phyloP scores from a whole-genome alignment of 306 rosid genomes.

The Carpinus viminea region DNA sequence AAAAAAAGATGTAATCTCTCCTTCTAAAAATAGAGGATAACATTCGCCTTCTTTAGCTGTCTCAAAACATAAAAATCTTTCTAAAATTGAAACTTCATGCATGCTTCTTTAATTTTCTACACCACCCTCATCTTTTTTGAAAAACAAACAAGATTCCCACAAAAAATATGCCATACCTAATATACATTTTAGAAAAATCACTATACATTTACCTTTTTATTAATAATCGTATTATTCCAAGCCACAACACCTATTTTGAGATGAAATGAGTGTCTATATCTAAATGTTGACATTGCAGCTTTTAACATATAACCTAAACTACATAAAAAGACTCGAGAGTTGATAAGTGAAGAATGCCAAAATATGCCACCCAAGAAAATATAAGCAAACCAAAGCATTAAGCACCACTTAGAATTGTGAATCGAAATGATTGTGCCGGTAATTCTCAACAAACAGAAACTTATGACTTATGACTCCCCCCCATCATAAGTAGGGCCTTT shows the following conservation, averaged over 20 bases:
- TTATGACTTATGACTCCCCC: background rate
- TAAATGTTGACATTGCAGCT: background rate
- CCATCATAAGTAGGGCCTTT: too few relatives aligned
- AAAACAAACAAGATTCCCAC: background rate
- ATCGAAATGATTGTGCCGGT: background rate
- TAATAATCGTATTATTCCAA: background rate
- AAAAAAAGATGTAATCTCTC: too few relatives aligned
- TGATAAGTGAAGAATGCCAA: background rate
- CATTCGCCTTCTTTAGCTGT: too few relatives aligned
- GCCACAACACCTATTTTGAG: background rate
- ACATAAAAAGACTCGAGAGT: background rate
- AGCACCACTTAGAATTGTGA: background rate
- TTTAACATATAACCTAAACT: background rate
- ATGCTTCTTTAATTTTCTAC: too few relatives aligned
- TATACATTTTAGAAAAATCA: background rate
- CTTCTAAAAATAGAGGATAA: background rate
- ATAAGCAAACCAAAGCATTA: background rate
- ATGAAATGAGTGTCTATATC: too few relatives aligned
- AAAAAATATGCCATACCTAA: background rate
- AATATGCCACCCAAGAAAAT: background rate
- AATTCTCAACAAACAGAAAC: background rate
- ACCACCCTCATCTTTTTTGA: background rate
- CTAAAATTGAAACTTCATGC: background rate
- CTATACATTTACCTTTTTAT: background rate
- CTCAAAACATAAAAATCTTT: too few relatives aligned